Evolutionary conservation across 1,139 yeast genomes (phyloP).

Genomic region (Diutina pseudorugosa): DNA sequence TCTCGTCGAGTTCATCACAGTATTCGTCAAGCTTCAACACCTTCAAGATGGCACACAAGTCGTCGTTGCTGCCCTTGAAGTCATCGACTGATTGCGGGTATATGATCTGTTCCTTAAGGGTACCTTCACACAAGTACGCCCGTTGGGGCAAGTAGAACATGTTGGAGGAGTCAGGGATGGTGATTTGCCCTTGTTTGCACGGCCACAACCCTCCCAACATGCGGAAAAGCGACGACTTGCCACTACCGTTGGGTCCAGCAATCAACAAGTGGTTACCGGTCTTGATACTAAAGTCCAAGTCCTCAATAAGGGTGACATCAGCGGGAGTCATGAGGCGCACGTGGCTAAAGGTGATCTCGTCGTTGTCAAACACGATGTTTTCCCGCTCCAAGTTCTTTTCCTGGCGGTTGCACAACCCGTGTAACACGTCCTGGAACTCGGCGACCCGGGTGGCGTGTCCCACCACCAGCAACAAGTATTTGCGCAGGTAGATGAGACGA

Average conservation of each 20-base stretch:
- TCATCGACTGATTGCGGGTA: constrained; percentile 68
- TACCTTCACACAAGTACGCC: constrained; percentile 66
- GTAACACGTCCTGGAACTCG: constrained; percentile 55
- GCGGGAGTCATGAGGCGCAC: constrained; percentile 81
- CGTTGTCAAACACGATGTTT: constrained; percentile 26
- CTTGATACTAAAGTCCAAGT: constrained; percentile 57
- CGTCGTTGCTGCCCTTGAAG: constrained; percentile 46
- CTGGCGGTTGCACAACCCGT: constrained; percentile 27
- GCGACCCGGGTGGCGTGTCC: constrained; percentile 77
- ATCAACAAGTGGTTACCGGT: constrained; percentile 80
- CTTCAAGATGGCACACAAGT: constrained; percentile 49
- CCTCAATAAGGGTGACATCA: constrained; percentile 58
- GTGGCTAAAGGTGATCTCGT: constrained; percentile 55
- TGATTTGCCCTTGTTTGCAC: constrained; percentile 48
- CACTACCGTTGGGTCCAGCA: constrained; percentile 94
- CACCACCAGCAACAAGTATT: constrained; percentile 70
- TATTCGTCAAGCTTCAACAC: constrained; percentile 49
- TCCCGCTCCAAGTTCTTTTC: constrained; percentile 20
- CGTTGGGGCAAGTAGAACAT: constrained; percentile 88
- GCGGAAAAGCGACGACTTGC: constrained; percentile 84
- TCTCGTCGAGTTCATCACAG: constrained; percentile 30
- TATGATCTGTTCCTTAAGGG: constrained; percentile 77
- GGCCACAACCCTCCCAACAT: constrained; percentile 94
- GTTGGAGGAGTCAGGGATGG: constrained; percentile 55
- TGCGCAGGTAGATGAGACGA: constrained; percentile 73